Conservation (phyloP, 164 flowering plant species). For the Annona squamosa region DNA sequence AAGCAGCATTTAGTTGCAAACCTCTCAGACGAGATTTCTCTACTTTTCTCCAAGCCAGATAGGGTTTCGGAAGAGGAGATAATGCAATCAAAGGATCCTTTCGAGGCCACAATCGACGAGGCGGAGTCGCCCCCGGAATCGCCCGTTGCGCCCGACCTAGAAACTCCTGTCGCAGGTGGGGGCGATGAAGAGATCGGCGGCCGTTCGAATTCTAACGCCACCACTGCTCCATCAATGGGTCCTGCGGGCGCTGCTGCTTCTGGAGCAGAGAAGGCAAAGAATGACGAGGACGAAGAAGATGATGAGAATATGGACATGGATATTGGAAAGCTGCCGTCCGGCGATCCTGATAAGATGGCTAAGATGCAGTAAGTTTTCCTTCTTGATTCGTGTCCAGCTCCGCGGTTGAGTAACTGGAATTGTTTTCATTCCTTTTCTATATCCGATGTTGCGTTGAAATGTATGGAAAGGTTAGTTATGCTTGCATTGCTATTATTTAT, state of each 20-base stretch:
- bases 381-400: not conserved
- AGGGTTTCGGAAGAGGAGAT: slow-evolving; percentile 15
- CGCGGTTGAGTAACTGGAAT: no score
- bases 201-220: slow-evolving; percentile 11
- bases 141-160: slow-evolving; percentile 33
- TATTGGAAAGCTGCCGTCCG: slow-evolving; percentile 53
- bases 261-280: slow-evolving; percentile 44
- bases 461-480: no score
- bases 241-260: slow-evolving; percentile 9
- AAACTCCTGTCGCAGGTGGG: slow-evolving; percentile 13
- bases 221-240: slow-evolving; percentile 7
- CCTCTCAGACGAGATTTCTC: not conserved
- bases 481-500: no score
- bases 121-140: slow-evolving; percentile 67
- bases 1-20: not conserved
- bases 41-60: not conserved
- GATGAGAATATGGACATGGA: slow-evolving; percentile 94
- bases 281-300: slow-evolving; percentile 88
- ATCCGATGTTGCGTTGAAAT: no score
- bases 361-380: slow-evolving; percentile 69
- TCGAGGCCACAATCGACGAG: slow-evolving; percentile 66
- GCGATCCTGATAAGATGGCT: slow-evolving; percentile 80
- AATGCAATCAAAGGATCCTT: slow-evolving; percentile 79
- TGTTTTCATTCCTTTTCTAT: no score
- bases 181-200: slow-evolving; percentile 17